Conservation (phyloP, 1,139 yeast species). For the Blastobotrys persicus region DNA sequence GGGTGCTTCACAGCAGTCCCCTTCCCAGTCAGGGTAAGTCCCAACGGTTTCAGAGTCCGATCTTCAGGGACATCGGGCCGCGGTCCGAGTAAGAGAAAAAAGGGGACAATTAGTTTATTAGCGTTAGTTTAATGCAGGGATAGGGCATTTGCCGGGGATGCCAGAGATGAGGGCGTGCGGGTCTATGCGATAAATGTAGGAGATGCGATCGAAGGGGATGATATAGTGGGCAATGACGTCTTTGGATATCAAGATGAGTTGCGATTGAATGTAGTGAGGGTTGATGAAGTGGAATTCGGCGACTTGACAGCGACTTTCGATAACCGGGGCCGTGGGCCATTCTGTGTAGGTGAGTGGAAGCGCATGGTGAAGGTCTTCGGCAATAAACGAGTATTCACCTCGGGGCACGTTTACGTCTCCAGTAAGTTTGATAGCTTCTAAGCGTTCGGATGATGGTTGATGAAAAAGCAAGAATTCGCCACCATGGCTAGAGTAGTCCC, state of each 20-base stretch:
- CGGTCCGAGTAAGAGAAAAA: too few species aligned
- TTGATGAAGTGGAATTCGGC: slow-evolving; percentile 28
- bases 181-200: slow-evolving; percentile 3
- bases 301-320: slow-evolving; percentile 28
- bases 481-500: slow-evolving; percentile 25
- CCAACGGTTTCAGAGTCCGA: slow-evolving; percentile 4
- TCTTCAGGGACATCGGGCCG: not conserved
- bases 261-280: slow-evolving; percentile 26
- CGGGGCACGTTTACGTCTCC: slow-evolving; percentile 34
- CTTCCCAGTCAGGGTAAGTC: slow-evolving; percentile 2
- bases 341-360: slow-evolving; percentile 25
- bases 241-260: slow-evolving; percentile 28
- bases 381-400: slow-evolving; percentile 32
- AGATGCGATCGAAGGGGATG: slow-evolving; percentile 13
- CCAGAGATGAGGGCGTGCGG: not conserved
- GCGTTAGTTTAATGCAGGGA: not conserved
- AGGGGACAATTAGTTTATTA: too few species aligned
- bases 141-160: not conserved
- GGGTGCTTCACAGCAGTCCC: too few species aligned
- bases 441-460: slow-evolving; percentile 25
- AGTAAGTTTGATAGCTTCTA: slow-evolving; percentile 35
- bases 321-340: slow-evolving; percentile 29
- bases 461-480: slow-evolving; percentile 29
- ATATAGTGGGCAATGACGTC: slow-evolving; percentile 19
- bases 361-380: slow-evolving; percentile 26